A percentile compares a stretch with the other conserved stretches of the same genome.
These are phyloP conservation scores for Choricystis sp. DNA, from an alignment of 139 green algal genomes.

Conservation along the genomic window DNA sequence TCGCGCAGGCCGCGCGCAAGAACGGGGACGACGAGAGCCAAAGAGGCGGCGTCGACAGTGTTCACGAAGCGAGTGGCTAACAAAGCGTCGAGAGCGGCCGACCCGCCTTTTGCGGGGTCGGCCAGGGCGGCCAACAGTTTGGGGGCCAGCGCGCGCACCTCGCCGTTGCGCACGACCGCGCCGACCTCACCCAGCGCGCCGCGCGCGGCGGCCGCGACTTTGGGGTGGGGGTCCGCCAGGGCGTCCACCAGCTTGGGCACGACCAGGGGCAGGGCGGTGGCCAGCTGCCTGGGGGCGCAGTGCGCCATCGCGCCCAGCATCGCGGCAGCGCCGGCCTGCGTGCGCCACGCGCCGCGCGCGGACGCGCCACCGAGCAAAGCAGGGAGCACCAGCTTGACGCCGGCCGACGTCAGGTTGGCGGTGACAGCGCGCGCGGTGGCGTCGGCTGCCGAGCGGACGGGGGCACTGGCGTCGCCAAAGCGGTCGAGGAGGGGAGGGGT, in stretches of 20 bases:
- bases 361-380: conserved; percentile 68
- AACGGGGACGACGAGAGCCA: conserved; percentile 89
- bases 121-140: conserved; percentile 70
- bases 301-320: conserved; percentile 93
- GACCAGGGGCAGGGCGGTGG: conserved; percentile 73
- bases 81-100: conserved; percentile 45
- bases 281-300: conserved; percentile 90
- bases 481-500: conserved; percentile 78
- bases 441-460: conserved; percentile 15
- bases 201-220: conserved; percentile 67
- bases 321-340: conserved; percentile 81
- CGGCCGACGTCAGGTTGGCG: conserved; percentile 31
- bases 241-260: conserved; percentile 67
- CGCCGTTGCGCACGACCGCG: conserved; percentile 84
- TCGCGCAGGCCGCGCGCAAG: conserved; percentile 77
- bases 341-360: conserved; percentile 53
- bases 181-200: conserved; percentile 69
- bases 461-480: conserved; percentile 61
- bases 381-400: conserved; percentile 92
- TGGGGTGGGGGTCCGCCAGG: conserved; percentile 75
- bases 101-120: conserved; percentile 60
- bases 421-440: conserved; percentile 7
- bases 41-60: conserved; percentile 77
- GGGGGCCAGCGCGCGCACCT: conserved; percentile 69
- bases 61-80: conserved; percentile 88